phyloP scores from a whole-genome alignment of 2,329 filamentous ascomycete genomes.

The Cadophora sp. region DNA sequence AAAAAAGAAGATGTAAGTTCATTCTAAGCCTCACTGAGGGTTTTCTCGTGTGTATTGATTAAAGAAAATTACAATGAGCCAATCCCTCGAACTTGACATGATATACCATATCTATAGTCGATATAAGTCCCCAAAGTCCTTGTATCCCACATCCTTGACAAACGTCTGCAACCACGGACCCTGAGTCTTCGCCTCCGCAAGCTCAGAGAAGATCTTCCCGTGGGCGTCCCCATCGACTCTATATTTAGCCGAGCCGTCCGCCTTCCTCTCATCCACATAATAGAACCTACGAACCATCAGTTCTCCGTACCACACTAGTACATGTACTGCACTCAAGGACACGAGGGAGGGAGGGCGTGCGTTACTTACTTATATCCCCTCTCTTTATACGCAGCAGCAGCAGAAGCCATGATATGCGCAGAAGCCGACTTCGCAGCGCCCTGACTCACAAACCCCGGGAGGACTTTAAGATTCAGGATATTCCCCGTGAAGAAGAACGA shows the following conservation, averaged over 20 bases:
- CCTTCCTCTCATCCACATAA: neutral
- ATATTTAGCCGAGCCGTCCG: neutral
- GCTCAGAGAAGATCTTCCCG: neutral
- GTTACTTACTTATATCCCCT: neutral
- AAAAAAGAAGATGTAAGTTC: too few relatives aligned
- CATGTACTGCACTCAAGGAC: too few relatives aligned
- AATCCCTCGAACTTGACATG: too few relatives aligned
- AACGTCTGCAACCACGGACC: neutral
- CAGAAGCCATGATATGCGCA: constrained; percentile 6
- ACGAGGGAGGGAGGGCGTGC: too few relatives aligned
- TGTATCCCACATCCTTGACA: neutral
- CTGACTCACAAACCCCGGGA: constrained; percentile 30
- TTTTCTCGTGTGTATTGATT: too few relatives aligned
- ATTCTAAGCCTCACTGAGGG: too few relatives aligned
- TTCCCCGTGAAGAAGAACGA: constrained; percentile 40
- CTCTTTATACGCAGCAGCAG: neutral
- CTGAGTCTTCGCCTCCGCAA: neutral
- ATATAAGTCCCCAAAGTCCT: neutral
- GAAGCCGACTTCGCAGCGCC: constrained; percentile 39
- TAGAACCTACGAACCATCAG: neutral
- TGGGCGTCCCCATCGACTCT: neutral
- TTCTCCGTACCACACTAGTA: neutral
- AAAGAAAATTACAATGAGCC: too few relatives aligned
- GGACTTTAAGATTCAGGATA: constrained; percentile 27
- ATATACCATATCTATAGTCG: too few relatives aligned